Base-by-base conservation (phyloP, 2,329 filamentous ascomycete species). In the Clonostachys solani region DNA sequence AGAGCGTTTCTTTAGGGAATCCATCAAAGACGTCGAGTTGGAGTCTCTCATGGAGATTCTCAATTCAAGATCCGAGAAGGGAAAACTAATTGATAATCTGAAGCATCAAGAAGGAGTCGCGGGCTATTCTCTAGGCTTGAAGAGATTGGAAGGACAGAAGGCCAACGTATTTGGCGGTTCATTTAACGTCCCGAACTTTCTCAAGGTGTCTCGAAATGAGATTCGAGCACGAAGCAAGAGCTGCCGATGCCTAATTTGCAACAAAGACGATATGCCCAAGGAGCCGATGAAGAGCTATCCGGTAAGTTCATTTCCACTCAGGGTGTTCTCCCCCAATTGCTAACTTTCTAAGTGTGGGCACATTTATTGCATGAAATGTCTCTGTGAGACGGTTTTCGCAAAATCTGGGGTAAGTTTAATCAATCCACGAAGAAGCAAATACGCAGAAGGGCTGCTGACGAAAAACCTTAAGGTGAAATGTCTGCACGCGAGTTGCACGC, bases 301-400 rank as follows among this genome's bases (percentile, higher is more conserved):
- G 1, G 23, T 29, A 9, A 29, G 23, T 29, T 10, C 9, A 29
- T 29, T 10, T 29, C 23, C 23, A 10, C 9, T 3, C 23, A 29
- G 10, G 23, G 23, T 5, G 4, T 29, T 10, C 23, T 29, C 23
- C 23, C 33, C 17, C n/a, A n/a, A 40, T 16, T 2, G 18, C 52
- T 63, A 35, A 59, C 12, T 2, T 23, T 12, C 2, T 15, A 12
- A 67, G 66, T 70, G 68, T 29, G 47, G 50, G 0, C 67, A 71
- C 42, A 18, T 60, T 2, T 66, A 61, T 35, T 70, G 67, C 46
- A 2, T 29, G 23, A 4, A 1, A 29, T 29, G 23, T 29, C 23
- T 29, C 6, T 29, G 8, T 10, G 1, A 29, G 3, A 10, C 3
- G 23, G 23, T 29, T 29, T 1, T 9, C 23, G 23, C 23, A 29